A percentile compares a stretch with the other conserved stretches of the same genome.
Conservation (phyloP, 1,284 basidiomycete genomes). For the Ceratobasidium sp. region DNA sequence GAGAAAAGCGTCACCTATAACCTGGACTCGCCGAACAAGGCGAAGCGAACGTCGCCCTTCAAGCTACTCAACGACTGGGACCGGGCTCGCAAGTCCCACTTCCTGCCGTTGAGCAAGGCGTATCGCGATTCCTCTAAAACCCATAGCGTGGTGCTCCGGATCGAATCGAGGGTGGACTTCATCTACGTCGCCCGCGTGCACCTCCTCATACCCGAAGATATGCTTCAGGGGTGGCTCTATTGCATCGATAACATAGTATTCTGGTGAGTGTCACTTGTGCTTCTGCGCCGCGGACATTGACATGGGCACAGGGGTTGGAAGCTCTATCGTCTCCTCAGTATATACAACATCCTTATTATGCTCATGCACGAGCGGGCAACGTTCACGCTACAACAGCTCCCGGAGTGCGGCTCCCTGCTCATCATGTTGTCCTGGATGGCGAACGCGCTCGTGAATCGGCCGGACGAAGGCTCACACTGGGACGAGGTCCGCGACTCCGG, state of each 20-base stretch:
- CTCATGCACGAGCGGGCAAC: neutral
- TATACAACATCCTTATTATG: neutral
- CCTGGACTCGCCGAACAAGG: conserved; percentile 1
- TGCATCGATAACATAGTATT: neutral
- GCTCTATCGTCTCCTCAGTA: neutral
- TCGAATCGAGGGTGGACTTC: conserved; percentile 12
- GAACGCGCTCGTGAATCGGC: conserved; percentile 11
- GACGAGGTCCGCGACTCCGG: conserved; percentile 9
- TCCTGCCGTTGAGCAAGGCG: neutral
- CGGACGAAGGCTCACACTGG: neutral
- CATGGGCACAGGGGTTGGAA: conserved; percentile 2
- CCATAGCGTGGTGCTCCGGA: conserved; percentile 15
- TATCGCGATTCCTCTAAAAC: neutral
- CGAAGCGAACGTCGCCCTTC: conserved; percentile 10
- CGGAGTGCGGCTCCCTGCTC: conserved; percentile 4
- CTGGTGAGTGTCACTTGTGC: neutral
- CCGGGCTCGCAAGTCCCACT: neutral
- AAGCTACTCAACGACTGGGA: neutral
- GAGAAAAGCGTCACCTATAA: conserved; percentile 24
- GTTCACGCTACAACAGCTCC: neutral
- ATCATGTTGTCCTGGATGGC: conserved; percentile 11
- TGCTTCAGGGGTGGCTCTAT: neutral
- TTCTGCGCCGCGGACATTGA: neutral
- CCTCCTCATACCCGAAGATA: neutral
- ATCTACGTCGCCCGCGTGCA: neutral